These are phyloP conservation scores for Huntiella moniliformis DNA, from an alignment of 2,329 filamentous ascomycete species.

Conservation along the genomic window DNA sequence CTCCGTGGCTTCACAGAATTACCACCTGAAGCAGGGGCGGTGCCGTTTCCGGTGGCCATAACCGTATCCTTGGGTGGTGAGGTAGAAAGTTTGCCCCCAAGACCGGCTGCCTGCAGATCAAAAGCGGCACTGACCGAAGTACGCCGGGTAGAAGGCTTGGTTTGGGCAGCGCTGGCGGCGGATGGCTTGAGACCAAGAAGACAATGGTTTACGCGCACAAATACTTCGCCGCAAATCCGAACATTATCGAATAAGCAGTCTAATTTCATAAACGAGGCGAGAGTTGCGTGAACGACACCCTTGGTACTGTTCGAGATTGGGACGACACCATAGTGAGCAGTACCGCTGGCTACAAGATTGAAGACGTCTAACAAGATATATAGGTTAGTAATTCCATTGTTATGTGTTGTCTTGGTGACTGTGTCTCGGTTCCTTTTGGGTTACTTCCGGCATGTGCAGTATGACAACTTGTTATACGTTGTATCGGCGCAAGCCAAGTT, in stretches of 20 bases:
- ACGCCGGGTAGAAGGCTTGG: background rate
- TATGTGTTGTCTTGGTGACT: background rate
- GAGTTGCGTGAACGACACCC: conserved; percentile 73
- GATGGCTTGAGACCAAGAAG: conserved; percentile 40
- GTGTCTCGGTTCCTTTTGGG: background rate
- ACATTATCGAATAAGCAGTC: conserved; percentile 45
- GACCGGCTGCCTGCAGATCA: background rate
- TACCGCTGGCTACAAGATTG: conserved; percentile 48
- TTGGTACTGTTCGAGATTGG: conserved; percentile 96
- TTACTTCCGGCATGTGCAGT: background rate
- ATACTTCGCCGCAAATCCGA: conserved; percentile 63
- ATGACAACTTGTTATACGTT: background rate
- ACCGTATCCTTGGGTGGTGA: background rate
- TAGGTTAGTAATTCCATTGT: background rate
- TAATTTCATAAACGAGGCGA: conserved; percentile 73
- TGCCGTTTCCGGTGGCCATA: conserved; percentile 13
- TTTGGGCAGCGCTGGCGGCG: conserved; percentile 10
- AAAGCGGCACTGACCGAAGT: background rate
- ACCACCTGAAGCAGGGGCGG: conserved; percentile 22
- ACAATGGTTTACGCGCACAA: conserved; percentile 76
- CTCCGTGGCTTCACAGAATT: conserved; percentile 24
- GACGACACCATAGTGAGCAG: conserved; percentile 56
- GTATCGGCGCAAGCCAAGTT: no score
- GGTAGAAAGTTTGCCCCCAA: background rate
- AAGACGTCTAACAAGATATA: conserved; percentile 47